These are phyloP conservation scores for Marasmius sp. DNA, from an alignment of 1,284 basidiomycete genomes.

Conservation along the genomic window DNA sequence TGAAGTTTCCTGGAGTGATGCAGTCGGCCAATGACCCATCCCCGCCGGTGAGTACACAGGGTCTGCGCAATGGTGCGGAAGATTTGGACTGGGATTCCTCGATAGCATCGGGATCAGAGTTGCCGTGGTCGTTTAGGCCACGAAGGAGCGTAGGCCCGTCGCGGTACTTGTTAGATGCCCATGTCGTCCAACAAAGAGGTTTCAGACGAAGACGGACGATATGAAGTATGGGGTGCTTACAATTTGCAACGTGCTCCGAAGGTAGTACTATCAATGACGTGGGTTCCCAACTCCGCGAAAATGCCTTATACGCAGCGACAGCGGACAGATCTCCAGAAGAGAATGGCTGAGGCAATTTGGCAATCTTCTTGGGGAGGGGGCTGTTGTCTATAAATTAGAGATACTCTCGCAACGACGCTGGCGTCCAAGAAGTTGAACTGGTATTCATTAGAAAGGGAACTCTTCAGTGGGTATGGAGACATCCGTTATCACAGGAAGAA, in stretches of 20 bases:
- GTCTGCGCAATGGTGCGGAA: conserved; percentile 1
- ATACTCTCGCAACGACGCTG: neutral
- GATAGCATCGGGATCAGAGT: neutral
- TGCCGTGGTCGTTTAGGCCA: neutral
- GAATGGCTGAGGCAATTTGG: neutral
- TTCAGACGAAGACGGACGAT: neutral
- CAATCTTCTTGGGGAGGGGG: neutral
- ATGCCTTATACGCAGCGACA: neutral
- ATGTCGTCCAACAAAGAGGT: neutral
- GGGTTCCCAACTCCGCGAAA: neutral
- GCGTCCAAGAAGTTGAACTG: neutral
- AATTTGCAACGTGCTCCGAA: neutral
- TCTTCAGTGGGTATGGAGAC: neutral
- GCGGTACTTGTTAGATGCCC: neutral
- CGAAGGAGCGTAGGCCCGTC: too few relatives aligned
- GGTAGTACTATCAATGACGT: neutral
- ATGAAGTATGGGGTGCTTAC: neutral
- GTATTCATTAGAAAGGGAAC: neutral
- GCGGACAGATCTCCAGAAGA: neutral
- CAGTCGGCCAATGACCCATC: neutral
- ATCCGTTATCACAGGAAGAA: neutral
- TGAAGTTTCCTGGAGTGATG: neutral
- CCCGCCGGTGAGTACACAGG: neutral
- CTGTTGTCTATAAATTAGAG: neutral
- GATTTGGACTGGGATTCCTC: neutral